phyloP scores from a whole-genome alignment of 306 rosid species.

The Medicago ruthenica region DNA sequence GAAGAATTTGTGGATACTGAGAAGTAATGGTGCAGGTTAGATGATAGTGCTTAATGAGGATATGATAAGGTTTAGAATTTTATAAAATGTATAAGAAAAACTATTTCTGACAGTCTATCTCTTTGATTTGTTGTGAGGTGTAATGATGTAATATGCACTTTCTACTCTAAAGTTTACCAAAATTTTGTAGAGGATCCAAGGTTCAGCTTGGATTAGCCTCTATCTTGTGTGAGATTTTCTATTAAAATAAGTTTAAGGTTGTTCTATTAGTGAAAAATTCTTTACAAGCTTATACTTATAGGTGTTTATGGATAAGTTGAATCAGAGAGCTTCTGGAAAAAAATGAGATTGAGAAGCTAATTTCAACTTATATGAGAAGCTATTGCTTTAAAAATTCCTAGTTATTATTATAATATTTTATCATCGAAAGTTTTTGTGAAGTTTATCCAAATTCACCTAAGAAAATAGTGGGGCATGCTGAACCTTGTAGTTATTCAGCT shows the following conservation, averaged over 20 bases:
- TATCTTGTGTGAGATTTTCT: not conserved
- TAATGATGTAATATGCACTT: not conserved
- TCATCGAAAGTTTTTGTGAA: not conserved
- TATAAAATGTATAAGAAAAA: not conserved
- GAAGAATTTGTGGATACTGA: slow-evolving; percentile 2
- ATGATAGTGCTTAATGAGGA: slow-evolving; percentile 11
- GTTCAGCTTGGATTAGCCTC: not conserved
- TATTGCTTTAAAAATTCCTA: not conserved
- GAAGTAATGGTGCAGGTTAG: slow-evolving; percentile 9
- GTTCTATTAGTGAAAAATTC: not conserved
- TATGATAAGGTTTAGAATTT: slow-evolving; percentile 1
- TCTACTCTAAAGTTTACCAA: not conserved
- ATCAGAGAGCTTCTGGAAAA: not conserved
- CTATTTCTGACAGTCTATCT: not conserved
- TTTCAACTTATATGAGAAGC: not conserved
- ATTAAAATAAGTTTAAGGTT: slow-evolving; percentile 5
- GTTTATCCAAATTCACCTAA: slow-evolving; percentile 3
- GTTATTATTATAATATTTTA: not conserved
- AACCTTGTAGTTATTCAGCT: slow-evolving; percentile 12
- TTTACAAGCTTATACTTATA: not conserved
- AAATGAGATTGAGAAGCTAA: slow-evolving; percentile 10
- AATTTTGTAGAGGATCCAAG: not conserved
- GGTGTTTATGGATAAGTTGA: not conserved
- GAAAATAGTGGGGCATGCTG: slow-evolving; percentile 10
- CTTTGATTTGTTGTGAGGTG: slow-evolving; percentile 7